These are phyloP conservation scores for Adansonia grandidieri DNA, from an alignment of 441 rosid genomes.

Conservation along the genomic window DNA sequence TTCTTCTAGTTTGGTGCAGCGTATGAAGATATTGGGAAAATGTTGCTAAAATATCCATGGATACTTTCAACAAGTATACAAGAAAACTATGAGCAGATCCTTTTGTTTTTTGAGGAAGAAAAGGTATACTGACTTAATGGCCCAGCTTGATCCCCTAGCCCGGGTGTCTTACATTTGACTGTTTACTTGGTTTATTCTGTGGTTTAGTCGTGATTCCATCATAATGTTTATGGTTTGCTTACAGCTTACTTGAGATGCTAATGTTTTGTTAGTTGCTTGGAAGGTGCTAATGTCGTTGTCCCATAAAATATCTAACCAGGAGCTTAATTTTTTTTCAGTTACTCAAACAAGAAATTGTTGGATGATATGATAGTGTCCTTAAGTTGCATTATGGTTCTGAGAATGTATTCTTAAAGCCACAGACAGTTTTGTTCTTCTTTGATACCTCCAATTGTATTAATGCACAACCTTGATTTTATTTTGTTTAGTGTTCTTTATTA, in stretches of 20 bases:
- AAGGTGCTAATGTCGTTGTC: neutral
- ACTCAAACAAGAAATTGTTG: neutral
- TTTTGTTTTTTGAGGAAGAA: slow-evolving; percentile 55
- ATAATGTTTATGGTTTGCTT: neutral
- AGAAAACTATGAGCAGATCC: slow-evolving; percentile 59
- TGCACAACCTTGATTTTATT: neutral
- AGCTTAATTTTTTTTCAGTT: neutral
- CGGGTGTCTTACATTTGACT: neutral
- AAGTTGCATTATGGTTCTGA: neutral
- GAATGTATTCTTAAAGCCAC: neutral
- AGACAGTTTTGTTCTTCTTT: neutral
- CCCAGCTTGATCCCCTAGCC: slow-evolving; percentile 3
- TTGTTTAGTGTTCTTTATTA: neutral
- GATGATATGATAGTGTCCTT: neutral
- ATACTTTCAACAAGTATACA: slow-evolving; percentile 68
- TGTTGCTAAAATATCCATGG: slow-evolving; percentile 86
- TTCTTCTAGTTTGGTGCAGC: slow-evolving; percentile 50
- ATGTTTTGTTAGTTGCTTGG: neutral
- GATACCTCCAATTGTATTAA: neutral
- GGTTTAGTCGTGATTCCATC: neutral
- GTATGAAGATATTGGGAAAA: slow-evolving; percentile 55
- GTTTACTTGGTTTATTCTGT: neutral
- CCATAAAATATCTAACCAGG: neutral
- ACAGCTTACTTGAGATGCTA: neutral
- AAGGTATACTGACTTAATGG: slow-evolving; percentile 49